A percentile compares a stretch with the other conserved stretches of the same genome.
Conservation (phyloP, 768 basidiomycete species). For the Phlebiopsis gigantea region DNA sequence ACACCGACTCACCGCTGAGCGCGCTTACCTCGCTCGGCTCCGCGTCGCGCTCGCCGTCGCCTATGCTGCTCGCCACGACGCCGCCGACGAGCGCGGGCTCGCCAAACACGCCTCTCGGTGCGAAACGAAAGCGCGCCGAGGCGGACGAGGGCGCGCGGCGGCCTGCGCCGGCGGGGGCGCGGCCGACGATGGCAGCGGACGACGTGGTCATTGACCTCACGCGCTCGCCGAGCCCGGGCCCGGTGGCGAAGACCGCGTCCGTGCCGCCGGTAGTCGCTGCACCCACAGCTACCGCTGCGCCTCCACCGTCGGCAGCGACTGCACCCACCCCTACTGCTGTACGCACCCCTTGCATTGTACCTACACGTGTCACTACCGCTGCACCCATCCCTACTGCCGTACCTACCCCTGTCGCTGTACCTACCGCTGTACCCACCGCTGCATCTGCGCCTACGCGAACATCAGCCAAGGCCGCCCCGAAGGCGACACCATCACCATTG, state of each 20-base stretch:
- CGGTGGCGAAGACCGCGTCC: not conserved
- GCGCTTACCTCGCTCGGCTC: not conserved
- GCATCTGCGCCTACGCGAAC: not conserved
- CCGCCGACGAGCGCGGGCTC: not conserved
- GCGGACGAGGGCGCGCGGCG: not conserved
- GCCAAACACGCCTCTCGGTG: not conserved
- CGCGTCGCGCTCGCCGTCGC: not conserved
- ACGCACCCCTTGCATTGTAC: too few relatives aligned
- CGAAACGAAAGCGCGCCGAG: not conserved
- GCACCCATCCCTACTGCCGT: not conserved
- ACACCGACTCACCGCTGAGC: not conserved
- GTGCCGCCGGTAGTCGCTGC: not conserved
- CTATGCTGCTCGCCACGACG: not conserved
- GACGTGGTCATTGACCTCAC: not conserved
- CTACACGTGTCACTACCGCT: too few relatives aligned
- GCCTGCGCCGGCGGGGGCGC: too few relatives aligned
- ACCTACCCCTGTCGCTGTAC: too few relatives aligned
- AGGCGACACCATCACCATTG: not conserved
- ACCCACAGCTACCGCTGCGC: not conserved
- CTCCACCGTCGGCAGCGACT: not conserved
- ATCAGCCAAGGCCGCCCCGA: not conserved
- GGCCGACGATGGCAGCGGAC: not conserved
- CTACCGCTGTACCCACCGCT: not conserved
- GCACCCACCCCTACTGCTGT: too few relatives aligned
- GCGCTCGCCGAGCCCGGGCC: not conserved